phyloP scores from a whole-genome alignment of 148 eudicot species.

The Arbutus unedo region DNA sequence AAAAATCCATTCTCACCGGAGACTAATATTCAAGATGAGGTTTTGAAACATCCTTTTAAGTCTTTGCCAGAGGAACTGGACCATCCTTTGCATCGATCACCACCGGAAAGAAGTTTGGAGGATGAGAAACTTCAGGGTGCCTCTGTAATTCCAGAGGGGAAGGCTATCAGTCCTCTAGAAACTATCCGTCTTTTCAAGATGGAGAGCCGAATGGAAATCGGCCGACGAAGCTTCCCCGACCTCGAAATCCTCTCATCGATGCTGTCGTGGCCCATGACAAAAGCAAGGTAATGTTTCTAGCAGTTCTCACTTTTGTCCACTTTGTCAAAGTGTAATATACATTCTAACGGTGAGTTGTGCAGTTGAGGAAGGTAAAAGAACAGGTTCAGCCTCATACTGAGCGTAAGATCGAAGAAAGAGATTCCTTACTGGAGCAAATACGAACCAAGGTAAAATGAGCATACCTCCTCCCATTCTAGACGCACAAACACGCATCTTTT shows the following conservation, averaged over 20 bases:
- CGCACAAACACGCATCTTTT: neutral
- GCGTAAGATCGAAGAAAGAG: constrained; percentile 58
- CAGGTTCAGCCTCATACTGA: constrained; percentile 38
- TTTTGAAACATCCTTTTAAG: constrained; percentile 15
- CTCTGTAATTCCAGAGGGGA: constrained; percentile 24
- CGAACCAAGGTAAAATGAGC: constrained; percentile 59
- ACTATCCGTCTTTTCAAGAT: constrained; percentile 32
- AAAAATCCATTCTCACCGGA: constrained; percentile 16
- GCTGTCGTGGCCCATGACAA: constrained; percentile 83
- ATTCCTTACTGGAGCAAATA: constrained; percentile 74
- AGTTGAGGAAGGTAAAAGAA: constrained; percentile 65
- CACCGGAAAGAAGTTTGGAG: constrained; percentile 20
- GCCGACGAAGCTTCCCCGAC: constrained; percentile 63
- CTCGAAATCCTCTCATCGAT: constrained; percentile 83
- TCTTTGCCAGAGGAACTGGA: constrained; percentile 15
- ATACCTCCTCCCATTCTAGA: neutral
- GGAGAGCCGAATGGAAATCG: constrained; percentile 42
- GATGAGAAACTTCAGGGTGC: constrained; percentile 24
- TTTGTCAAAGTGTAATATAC: neutral
- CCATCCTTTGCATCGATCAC: constrained; percentile 17
- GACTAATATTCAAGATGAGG: constrained; percentile 19
- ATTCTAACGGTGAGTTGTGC: constrained; percentile 15
- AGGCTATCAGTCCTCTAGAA: constrained; percentile 23
- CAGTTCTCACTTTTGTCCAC: neutral
- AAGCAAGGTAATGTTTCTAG: constrained; percentile 64